These are phyloP conservation scores for Pythium dissotocum DNA, from an alignment of 352 stramenopile species.

Conservation along the genomic window DNA sequence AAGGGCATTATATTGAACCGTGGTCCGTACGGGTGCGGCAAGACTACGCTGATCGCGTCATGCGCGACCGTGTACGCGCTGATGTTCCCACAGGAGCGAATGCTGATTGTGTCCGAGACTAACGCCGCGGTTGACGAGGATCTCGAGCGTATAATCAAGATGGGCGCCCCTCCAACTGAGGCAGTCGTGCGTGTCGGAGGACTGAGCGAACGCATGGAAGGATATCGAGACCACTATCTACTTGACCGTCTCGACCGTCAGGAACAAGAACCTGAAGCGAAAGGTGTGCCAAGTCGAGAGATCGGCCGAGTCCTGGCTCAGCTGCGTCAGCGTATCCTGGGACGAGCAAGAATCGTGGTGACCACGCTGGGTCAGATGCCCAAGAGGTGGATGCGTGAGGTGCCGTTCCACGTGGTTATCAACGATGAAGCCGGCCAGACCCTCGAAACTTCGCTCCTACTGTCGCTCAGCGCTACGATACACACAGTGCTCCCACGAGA, in stretches of 20 bases:
- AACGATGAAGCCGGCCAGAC: not conserved
- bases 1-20: not conserved
- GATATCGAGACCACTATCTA: not conserved
- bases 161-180: not conserved
- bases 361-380: not conserved
- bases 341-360: not conserved
- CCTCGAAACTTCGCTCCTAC: not conserved
- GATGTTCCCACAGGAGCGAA: not conserved
- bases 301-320: not conserved
- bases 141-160: not conserved
- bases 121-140: not conserved
- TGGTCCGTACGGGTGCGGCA: not conserved
- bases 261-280: not conserved
- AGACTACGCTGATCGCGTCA: not conserved
- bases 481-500: not conserved
- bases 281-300: not conserved
- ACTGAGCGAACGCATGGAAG: not conserved
- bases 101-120: not conserved
- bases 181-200: not conserved
- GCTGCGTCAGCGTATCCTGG: not conserved
- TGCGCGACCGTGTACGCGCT: not conserved
- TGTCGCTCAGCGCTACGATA: not conserved
- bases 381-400: not conserved
- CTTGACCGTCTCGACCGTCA: not conserved
- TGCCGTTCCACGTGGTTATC: not conserved